phyloP scores from a whole-genome alignment of 2,329 filamentous ascomycete genomes.

The Reticulascus tulasneorum region DNA sequence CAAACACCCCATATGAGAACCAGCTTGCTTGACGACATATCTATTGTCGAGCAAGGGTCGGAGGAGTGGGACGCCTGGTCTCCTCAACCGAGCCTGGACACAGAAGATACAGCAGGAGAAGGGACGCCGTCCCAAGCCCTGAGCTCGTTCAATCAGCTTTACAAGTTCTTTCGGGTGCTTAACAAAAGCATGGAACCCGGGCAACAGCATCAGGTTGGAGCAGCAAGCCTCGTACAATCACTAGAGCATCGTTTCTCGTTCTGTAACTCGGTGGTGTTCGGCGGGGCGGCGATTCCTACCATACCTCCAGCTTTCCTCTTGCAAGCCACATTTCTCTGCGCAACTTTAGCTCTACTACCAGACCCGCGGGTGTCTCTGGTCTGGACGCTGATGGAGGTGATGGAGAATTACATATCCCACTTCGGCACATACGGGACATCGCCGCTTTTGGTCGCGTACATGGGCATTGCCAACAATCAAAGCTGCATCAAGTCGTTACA shows the following conservation, averaged over 20 bases:
- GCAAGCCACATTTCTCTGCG: slow-evolving; percentile 32
- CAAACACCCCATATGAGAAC: slow-evolving; percentile 45
- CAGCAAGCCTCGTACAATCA: slow-evolving; percentile 26
- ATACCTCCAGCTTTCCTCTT: slow-evolving; percentile 32
- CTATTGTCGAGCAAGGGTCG: slow-evolving; percentile 60
- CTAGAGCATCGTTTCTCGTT: slow-evolving; percentile 31
- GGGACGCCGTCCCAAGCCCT: slow-evolving; percentile 28
- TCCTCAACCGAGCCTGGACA: slow-evolving; percentile 39
- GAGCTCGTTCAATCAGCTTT: slow-evolving; percentile 39
- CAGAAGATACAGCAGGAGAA: slow-evolving; percentile 7
- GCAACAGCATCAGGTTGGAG: slow-evolving; percentile 11
- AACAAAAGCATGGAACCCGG: slow-evolving; percentile 18
- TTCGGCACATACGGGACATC: slow-evolving; percentile 31
- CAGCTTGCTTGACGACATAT: slow-evolving; percentile 40
- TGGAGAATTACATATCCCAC: slow-evolving; percentile 21
- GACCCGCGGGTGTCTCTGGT: slow-evolving; percentile 29
- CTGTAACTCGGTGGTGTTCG: slow-evolving; percentile 34
- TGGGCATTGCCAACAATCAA: slow-evolving; percentile 31
- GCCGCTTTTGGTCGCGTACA: slow-evolving; percentile 27
- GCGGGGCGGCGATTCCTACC: slow-evolving; percentile 25
- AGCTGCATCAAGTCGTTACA: slow-evolving; percentile 25
- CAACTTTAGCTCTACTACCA: slow-evolving; percentile 28
- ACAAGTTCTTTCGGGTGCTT: slow-evolving; percentile 32
- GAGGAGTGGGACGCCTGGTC: slow-evolving; percentile 75
- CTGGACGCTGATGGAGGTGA: slow-evolving; percentile 30